A percentile compares a stretch with the other conserved stretches of the same genome.
phyloP scores from a whole-genome alignment of 202 grass and related monocot genomes.

The Bolboschoenoplectus hybrid region DNA sequence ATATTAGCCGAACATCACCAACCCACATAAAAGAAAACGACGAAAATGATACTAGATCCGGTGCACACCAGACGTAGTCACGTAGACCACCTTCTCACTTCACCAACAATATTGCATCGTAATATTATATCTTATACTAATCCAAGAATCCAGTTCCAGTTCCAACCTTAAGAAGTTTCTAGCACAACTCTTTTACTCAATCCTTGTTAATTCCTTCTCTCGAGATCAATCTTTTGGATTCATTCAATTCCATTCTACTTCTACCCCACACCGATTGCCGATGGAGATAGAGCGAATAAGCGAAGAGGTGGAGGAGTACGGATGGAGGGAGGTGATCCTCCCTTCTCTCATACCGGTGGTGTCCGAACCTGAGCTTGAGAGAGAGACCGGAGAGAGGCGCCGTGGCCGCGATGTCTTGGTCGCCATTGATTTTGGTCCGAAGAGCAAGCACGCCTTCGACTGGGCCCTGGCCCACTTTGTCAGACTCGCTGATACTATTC shows the following conservation, averaged over 20 bases:
- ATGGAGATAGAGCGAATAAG: slow-evolving; percentile 61
- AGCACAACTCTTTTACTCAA: too few relatives aligned
- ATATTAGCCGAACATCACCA: background rate
- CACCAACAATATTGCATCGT: background rate
- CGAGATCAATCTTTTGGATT: background rate
- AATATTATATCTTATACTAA: background rate
- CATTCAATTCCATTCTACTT: background rate
- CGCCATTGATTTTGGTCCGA: slow-evolving; percentile 83
- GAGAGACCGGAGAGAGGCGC: slow-evolving; percentile 77
- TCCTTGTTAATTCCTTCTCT: background rate
- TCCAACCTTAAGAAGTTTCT: background rate
- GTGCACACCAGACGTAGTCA: background rate
- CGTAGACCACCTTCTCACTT: background rate
- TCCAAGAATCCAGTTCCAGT: background rate
- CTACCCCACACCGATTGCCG: background rate
- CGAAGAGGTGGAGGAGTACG: slow-evolving; percentile 79
- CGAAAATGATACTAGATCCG: background rate
- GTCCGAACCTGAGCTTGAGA: slow-evolving; percentile 65
- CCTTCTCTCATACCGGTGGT: slow-evolving; percentile 70
- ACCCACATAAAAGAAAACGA: background rate
- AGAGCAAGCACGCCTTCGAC: slow-evolving; percentile 87
- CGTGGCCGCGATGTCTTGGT: slow-evolving; percentile 76
- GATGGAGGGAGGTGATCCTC: slow-evolving; percentile 84
- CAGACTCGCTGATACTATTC: slow-evolving; percentile 81
- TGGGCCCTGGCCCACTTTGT: slow-evolving; percentile 80